Conservation (phyloP, 2,329 filamentous ascomycete species). For the Cercospora nicotianae region DNA sequence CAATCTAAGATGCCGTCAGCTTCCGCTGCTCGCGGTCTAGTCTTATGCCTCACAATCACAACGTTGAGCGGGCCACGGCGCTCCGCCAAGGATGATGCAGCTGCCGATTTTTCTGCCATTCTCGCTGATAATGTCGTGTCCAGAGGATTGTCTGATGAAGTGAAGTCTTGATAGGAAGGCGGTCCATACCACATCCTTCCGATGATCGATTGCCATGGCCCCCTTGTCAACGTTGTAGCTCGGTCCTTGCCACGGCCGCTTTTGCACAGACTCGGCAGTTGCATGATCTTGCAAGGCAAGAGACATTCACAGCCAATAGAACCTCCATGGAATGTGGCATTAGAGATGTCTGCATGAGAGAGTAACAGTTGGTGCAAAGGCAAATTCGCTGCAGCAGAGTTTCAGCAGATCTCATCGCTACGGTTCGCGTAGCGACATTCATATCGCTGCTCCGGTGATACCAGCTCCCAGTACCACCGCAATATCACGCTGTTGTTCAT, state of each 20-base stretch:
- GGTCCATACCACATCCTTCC: neutral
- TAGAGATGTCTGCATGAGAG: neutral
- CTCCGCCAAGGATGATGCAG: neutral
- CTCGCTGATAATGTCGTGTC: neutral
- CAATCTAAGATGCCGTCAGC: conserved; percentile 33
- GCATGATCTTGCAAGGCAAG: neutral
- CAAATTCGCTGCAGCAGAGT: neutral
- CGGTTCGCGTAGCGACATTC: neutral
- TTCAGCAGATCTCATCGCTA: neutral
- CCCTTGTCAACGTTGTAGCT: neutral
- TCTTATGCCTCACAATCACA: neutral
- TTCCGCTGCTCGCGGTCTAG: neutral
- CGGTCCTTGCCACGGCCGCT: neutral
- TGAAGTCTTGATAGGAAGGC: neutral
- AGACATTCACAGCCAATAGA: neutral
- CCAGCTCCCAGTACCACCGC: neutral
- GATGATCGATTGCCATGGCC: neutral
- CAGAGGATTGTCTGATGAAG: neutral
- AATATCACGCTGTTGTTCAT: neutral
- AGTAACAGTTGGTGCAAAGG: neutral
- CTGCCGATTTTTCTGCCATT: neutral
- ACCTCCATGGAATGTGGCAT: neutral
- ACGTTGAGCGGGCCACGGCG: neutral
- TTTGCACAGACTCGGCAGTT: neutral
- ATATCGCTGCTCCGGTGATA: neutral